Percentiles rank a stretch among this genome's conserved stretches.
Evolutionary conservation across 495 filamentous ascomycete genomes (phyloP).

Genomic region (Platismatia glauca): DNA sequence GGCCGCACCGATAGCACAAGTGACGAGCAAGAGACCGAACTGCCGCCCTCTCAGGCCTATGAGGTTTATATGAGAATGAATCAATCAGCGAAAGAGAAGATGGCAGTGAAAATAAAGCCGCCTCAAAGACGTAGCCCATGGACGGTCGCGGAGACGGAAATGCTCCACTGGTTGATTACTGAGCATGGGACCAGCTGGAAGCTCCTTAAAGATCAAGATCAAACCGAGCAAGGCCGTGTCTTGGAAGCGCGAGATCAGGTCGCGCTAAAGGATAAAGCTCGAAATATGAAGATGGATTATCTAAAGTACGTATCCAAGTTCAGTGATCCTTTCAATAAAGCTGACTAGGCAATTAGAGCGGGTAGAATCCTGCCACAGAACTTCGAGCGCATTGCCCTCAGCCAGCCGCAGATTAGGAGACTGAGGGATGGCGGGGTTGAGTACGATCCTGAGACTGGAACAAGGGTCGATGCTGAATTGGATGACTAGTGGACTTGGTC

Average conservation of each 20-base stretch:
- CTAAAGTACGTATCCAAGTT: slow-evolving; percentile 40
- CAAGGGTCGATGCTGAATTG: slow-evolving; percentile 15
- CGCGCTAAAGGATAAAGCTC: slow-evolving; percentile 57
- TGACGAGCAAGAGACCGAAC: slow-evolving; percentile 4
- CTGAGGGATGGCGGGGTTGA: slow-evolving; percentile 11
- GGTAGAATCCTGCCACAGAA: slow-evolving; percentile 17
- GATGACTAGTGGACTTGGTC: background rate
- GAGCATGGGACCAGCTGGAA: slow-evolving; percentile 45
- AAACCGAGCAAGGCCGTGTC: slow-evolving; percentile 22
- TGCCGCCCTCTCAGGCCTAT: slow-evolving; percentile 8
- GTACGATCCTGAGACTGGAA: slow-evolving; percentile 21
- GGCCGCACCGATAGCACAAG: background rate
- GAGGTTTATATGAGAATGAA: slow-evolving; percentile 16
- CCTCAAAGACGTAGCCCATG: slow-evolving; percentile 42
- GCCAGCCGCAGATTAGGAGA: slow-evolving; percentile 16
- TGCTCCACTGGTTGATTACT: slow-evolving; percentile 43
- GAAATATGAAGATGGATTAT: slow-evolving; percentile 51
- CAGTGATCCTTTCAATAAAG: background rate
- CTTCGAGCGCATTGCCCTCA: slow-evolving; percentile 21
- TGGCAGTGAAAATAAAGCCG: slow-evolving; percentile 9
- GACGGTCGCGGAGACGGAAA: slow-evolving; percentile 38
- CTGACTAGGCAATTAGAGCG: slow-evolving; percentile 10
- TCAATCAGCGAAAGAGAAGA: slow-evolving; percentile 12
- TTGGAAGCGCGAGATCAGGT: slow-evolving; percentile 49
- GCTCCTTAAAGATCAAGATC: slow-evolving; percentile 34